phyloP scores from a whole-genome alignment of 1,284 basidiomycete species.

The Sanghuangporus weigelae region DNA sequence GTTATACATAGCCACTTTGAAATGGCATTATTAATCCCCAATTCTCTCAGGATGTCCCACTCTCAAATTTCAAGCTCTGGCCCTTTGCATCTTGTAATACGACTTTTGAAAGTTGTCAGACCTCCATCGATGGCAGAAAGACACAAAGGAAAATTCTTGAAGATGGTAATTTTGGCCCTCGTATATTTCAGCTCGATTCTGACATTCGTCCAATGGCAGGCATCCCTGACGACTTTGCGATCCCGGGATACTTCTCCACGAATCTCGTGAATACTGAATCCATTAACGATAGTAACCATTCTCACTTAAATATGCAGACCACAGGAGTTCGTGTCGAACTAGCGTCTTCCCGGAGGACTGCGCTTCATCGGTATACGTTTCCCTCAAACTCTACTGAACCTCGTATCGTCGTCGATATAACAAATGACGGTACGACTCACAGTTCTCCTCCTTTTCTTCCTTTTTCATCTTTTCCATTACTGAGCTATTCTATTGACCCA shows the following conservation, averaged over 20 bases:
- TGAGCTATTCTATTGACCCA: no score
- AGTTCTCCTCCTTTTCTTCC: no score
- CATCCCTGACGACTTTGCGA: constrained; percentile 17
- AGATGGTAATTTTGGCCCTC: constrained; percentile 8
- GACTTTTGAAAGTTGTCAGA: constrained; percentile 18
- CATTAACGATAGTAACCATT: neutral
- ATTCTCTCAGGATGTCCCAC: constrained; percentile 14
- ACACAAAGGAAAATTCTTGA: constrained; percentile 8
- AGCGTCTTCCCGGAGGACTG: constrained; percentile 20
- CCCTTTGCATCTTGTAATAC: constrained; percentile 18
- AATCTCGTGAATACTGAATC: constrained; percentile 14
- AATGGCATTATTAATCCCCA: neutral
- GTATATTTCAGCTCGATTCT: neutral
- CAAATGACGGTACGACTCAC: constrained; percentile 13
- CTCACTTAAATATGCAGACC: constrained; percentile 6
- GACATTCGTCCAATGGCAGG: neutral
- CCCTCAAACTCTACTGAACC: constrained; percentile 19
- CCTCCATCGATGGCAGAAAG: constrained; percentile 14
- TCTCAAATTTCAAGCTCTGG: constrained; percentile 19
- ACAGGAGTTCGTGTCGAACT: constrained; percentile 20
- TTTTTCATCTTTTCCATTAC: no score
- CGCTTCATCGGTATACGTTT: constrained; percentile 22
- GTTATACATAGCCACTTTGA: neutral
- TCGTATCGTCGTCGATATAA: constrained; percentile 21
- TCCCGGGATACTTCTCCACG: constrained; percentile 22